phyloP scores from a whole-genome alignment of 2,329 filamentous ascomycete genomes.

The Aschersonia sp. region DNA sequence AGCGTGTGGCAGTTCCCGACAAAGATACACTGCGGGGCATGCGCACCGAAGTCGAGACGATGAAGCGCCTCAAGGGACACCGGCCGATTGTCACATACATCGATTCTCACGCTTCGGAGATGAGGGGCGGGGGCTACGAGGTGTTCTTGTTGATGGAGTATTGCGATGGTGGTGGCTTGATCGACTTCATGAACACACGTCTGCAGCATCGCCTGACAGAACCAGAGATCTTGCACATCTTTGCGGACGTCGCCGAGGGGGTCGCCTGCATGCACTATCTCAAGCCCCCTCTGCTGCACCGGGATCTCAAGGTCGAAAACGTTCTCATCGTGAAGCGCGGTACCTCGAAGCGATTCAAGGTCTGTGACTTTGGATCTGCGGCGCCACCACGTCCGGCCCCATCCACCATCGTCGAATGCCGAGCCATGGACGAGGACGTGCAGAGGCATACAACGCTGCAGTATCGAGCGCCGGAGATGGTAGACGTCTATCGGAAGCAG shows the following conservation, averaged over 20 bases:
- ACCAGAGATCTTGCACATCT: slow-evolving; percentile 94
- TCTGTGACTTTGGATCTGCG: slow-evolving; percentile 95
- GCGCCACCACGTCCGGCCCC: slow-evolving; percentile 74
- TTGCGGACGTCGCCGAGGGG: slow-evolving; percentile 87
- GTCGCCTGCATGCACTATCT: slow-evolving; percentile 99
- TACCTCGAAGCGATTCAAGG: slow-evolving; percentile 68
- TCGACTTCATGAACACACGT: slow-evolving; percentile 99
- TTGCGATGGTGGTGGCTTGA: slow-evolving; percentile 85
- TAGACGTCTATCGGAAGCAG: slow-evolving; percentile 91
- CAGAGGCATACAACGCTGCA: slow-evolving; percentile 95
- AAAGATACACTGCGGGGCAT: slow-evolving; percentile 89
- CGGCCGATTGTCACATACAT: slow-evolving; percentile 94
- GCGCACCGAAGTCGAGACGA: slow-evolving; percentile 97
- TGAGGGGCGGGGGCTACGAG: slow-evolving; percentile 87
- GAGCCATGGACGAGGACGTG: slow-evolving; percentile 89
- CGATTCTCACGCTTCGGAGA: slow-evolving; percentile 91
- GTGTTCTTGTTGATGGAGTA: slow-evolving; percentile 98
- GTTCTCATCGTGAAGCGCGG: slow-evolving; percentile 68
- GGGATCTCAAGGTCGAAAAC: slow-evolving; percentile 96
- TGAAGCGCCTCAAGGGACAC: slow-evolving; percentile 98
- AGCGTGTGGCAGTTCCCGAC: slow-evolving; percentile 91
- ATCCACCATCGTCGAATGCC: slow-evolving; percentile 73
- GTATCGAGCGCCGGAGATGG: slow-evolving; percentile 96
- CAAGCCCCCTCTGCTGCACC: slow-evolving; percentile 79
- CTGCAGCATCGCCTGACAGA: slow-evolving; percentile 93